These are phyloP conservation scores for Hamiltosporidium tvaerminnensis DNA, from an alignment of 371 early-diverging fungal species.

Conservation along the genomic window DNA sequence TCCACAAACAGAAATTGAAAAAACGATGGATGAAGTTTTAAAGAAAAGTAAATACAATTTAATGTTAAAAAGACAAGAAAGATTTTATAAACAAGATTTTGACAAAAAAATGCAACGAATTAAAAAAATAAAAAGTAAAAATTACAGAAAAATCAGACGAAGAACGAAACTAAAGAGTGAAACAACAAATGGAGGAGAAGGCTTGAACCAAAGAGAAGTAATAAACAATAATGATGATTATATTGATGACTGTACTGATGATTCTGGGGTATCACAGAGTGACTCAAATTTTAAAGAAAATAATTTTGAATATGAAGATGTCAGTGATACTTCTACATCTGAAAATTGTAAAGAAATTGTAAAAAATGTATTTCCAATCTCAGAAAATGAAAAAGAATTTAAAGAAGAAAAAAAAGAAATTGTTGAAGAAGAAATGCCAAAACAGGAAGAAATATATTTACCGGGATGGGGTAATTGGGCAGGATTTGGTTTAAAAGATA, in stretches of 20 bases:
- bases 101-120: constrained; percentile 41
- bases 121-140: constrained; percentile 50
- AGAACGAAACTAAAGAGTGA: constrained; percentile 5
- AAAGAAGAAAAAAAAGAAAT: constrained; percentile 34
- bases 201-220: too few relatives aligned
- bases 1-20: constrained; percentile 30
- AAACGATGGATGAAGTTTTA: constrained; percentile 14
- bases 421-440: constrained; percentile 32
- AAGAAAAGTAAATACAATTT: constrained; percentile 14
- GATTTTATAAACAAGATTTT: constrained; percentile 18
- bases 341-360: background rate
- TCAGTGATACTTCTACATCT: background rate
- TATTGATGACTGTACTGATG: too few relatives aligned
- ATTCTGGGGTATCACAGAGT: too few relatives aligned
- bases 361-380: constrained; percentile 11
- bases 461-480: constrained; percentile 52
- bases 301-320: background rate
- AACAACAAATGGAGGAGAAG: too few relatives aligned
- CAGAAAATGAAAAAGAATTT: constrained; percentile 30
- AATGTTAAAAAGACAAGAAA: constrained; percentile 20
- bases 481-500: constrained; percentile 35
- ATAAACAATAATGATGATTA: too few relatives aligned
- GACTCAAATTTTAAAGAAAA: background rate
- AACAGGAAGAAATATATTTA: constrained; percentile 33
- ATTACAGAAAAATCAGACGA: constrained; percentile 34